These are phyloP conservation scores for Oryza officinalis DNA, from an alignment of 176 grass and related monocot species.

Conservation along the genomic window DNA sequence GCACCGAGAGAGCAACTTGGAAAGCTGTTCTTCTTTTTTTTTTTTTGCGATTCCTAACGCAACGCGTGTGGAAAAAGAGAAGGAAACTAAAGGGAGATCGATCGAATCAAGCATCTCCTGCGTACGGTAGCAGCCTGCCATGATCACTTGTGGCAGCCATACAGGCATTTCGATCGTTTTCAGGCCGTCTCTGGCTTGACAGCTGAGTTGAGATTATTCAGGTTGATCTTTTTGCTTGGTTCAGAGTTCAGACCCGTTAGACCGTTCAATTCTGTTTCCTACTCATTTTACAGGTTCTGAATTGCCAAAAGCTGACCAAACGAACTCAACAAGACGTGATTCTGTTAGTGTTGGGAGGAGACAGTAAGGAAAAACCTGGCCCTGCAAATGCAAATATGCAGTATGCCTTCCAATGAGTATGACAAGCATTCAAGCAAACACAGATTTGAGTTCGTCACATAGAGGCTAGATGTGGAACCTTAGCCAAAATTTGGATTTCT, in stretches of 20 bases:
- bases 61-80: not conserved
- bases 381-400: not conserved
- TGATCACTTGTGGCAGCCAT: not conserved
- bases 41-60: not conserved
- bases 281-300: not conserved
- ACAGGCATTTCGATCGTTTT: not conserved
- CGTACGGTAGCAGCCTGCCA: not conserved
- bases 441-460: no score
- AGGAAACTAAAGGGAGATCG: not conserved
- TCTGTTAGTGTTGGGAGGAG: not conserved
- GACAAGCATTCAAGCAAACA: not conserved
- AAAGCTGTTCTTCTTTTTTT: not conserved
- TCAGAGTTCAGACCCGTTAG: not conserved
- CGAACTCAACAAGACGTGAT: not conserved
- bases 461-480: no score
- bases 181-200: not conserved
- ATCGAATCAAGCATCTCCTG: not conserved
- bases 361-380: no score
- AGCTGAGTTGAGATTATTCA: not conserved
- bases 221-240: not conserved
- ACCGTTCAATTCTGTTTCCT: not conserved
- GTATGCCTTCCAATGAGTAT: not conserved
- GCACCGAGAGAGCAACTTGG: not conserved
- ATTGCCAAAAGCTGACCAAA: not conserved
- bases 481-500: no score